These are phyloP conservation scores for Rasamsonia emersonii DNA, from an alignment of 2,329 filamentous ascomycete genomes.

Conservation along the genomic window DNA sequence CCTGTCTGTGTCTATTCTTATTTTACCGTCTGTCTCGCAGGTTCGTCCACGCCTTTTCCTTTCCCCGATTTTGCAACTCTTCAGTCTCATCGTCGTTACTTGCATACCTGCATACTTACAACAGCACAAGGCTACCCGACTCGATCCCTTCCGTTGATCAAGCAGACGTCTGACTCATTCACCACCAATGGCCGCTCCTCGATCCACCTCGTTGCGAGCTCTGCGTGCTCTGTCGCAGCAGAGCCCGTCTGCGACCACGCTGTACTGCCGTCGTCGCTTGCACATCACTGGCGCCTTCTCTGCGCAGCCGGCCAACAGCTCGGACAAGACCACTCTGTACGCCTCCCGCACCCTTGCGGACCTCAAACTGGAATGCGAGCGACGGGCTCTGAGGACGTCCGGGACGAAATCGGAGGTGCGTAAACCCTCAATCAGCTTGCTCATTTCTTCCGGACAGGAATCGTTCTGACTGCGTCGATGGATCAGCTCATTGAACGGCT, in stretches of 20 bases:
- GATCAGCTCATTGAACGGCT: constrained; percentile 45
- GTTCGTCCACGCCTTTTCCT: no score
- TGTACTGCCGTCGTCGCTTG: constrained; percentile 39
- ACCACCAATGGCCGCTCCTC: constrained; percentile 40
- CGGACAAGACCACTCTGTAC: constrained; percentile 44
- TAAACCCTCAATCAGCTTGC: no score
- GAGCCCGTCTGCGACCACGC: constrained; percentile 19
- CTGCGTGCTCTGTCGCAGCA: constrained; percentile 36
- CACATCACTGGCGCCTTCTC: constrained; percentile 54
- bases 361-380: constrained; percentile 44
- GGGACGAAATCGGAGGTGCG: constrained; percentile 44
- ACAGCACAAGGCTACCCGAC: no score
- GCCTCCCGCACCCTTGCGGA: constrained; percentile 44
- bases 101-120: no score
- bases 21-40: no score
- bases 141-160: no score
- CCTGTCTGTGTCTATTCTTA: no score
- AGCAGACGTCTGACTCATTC: not conserved
- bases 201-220: constrained; percentile 37
- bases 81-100: no score
- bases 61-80: no score
- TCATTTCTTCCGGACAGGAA: no score
- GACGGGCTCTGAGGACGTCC: constrained; percentile 37
- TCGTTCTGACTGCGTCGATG: no score
- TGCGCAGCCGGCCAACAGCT: constrained; percentile 41